Evolutionary conservation across 805 yeast species (phyloP).

Genomic region (Lipomyces spencermartinsiae): DNA sequence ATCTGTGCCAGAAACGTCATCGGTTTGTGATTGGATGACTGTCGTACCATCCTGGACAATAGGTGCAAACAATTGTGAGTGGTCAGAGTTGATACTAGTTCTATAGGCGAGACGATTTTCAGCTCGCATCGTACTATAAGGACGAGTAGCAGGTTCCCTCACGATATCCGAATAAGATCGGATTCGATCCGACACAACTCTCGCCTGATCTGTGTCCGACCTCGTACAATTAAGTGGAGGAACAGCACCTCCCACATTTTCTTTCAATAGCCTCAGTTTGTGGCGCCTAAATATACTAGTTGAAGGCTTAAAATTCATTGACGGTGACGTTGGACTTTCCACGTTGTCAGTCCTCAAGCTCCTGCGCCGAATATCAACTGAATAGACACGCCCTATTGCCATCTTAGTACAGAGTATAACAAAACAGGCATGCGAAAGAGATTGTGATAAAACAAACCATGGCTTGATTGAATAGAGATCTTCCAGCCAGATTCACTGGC

Average conservation of each 20-base stretch:
- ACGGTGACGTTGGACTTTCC: neutral
- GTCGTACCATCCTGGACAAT: neutral
- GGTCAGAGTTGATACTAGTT: neutral
- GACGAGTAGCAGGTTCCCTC: neutral
- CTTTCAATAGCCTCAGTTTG: neutral
- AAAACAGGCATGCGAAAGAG: neutral
- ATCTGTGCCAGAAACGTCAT: neutral
- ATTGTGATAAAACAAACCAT: neutral
- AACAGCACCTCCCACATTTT: neutral
- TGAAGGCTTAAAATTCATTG: neutral
- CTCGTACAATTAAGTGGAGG: neutral
- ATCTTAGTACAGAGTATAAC: neutral
- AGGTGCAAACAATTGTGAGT: neutral
- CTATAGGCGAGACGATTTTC: neutral
- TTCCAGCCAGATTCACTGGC: neutral
- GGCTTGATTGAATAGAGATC: neutral
- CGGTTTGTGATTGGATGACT: neutral
- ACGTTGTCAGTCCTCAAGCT: neutral
- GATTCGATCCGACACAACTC: neutral
- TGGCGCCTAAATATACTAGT: neutral
- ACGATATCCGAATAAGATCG: neutral
- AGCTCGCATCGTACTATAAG: neutral
- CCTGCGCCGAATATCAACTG: neutral
- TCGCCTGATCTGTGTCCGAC: neutral
- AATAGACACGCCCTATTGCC: neutral